Evolutionary conservation across 2,329 filamentous ascomycete genomes (phyloP).

Genomic region (Botrytis hyacinthi): DNA sequence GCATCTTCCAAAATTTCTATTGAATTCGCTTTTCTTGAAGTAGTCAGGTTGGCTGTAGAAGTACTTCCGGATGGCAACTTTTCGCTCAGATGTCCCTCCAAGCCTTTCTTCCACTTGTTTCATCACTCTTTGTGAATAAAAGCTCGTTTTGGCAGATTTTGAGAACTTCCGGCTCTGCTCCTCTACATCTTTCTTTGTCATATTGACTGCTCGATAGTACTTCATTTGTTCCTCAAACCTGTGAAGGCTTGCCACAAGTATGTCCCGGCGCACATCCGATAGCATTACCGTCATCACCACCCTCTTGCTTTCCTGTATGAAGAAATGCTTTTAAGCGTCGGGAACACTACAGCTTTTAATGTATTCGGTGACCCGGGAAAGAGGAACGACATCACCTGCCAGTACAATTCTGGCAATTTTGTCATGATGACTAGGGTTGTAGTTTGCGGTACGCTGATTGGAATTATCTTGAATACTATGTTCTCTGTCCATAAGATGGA

Average conservation of each 20-base stretch:
- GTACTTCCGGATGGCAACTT: not conserved
- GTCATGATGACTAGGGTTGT: not conserved
- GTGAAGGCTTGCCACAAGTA: not conserved
- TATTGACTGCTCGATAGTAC: not conserved
- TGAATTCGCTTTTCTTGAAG: not conserved
- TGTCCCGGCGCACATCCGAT: not conserved
- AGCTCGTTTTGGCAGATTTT: not conserved
- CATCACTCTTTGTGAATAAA: rapidly evolving
- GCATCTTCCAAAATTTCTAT: not conserved
- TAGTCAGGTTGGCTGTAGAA: not conserved
- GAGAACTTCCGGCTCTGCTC: not conserved
- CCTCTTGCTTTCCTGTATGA: not conserved
- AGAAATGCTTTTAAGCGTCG: not conserved
- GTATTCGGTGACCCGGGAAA: not conserved
- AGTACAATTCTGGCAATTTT: rapidly evolving
- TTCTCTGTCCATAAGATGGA: not conserved
- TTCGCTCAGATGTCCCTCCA: not conserved
- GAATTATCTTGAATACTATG: not conserved
- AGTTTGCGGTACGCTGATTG: not conserved
- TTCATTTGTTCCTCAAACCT: not conserved
- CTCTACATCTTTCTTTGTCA: not conserved
- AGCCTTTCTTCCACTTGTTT: not conserved
- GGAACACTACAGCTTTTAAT: not conserved
- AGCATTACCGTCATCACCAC: not conserved
- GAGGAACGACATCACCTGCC: not conserved